Percentiles rank a stretch among this genome's conserved stretches.
Conservation (phyloP, 1,284 basidiomycete species). For the Bjerkandera adusta region DNA sequence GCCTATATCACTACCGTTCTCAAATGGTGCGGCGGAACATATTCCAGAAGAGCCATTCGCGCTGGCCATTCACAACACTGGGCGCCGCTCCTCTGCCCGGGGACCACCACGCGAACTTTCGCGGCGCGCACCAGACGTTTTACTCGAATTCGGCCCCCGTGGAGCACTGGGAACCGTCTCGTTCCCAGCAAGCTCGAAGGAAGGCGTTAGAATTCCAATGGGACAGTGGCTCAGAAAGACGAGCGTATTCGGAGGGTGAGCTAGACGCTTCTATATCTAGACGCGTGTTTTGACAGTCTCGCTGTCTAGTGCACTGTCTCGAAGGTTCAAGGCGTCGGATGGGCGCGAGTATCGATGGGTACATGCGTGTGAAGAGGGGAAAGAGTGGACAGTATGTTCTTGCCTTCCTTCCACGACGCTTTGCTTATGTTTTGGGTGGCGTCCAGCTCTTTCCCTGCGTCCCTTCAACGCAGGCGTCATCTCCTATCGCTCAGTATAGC, state of each 20-base stretch:
- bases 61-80: conserved; percentile 55
- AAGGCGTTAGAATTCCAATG: conserved; percentile 47
- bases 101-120: neutral
- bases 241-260: conserved; percentile 61
- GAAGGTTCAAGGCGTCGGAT: conserved; percentile 65
- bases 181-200: conserved; percentile 34
- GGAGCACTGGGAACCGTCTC: conserved; percentile 56
- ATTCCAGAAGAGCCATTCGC: conserved; percentile 17
- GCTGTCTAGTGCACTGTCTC: conserved; percentile 48
- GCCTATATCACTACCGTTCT: neutral
- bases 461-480: neutral
- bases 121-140: conserved; percentile 46
- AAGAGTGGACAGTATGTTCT: conserved; percentile 67
- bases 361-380: conserved; percentile 45
- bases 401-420: conserved; percentile 8
- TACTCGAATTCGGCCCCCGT: conserved; percentile 55
- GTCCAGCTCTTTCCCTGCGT: neutral
- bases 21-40: no score
- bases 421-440: conserved; percentile 6
- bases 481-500: conserved; percentile 50
- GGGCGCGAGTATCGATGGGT: conserved; percentile 68
- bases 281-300: conserved; percentile 3
- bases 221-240: conserved; percentile 57
- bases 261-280: conserved; percentile 13
- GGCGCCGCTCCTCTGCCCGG: conserved; percentile 42